Evolutionary conservation across 75 land plant genomes (phyloP).

Genomic region (Cupressus sempervirens): DNA sequence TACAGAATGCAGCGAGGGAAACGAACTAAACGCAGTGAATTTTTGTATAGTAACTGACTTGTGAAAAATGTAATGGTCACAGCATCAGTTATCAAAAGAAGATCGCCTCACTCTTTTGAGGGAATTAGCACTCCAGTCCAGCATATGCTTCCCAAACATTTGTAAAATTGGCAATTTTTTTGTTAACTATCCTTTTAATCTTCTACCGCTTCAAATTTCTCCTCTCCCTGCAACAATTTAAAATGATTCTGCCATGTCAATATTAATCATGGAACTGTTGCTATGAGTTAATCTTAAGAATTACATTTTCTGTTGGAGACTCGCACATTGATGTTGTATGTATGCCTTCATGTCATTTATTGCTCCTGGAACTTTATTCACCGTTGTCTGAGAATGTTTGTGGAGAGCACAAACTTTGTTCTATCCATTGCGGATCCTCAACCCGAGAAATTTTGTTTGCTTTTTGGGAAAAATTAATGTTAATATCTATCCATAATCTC

Average conservation of each 20-base stretch:
- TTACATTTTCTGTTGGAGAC: not conserved
- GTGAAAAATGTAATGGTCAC: too few species aligned
- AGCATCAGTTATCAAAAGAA: too few species aligned
- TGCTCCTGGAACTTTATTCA: not conserved
- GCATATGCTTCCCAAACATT: not conserved
- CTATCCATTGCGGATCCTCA: not conserved
- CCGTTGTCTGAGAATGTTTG: not conserved
- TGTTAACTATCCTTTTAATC: not conserved
- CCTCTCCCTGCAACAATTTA: not conserved
- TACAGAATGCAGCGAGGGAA: too few species aligned
- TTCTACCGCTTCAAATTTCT: not conserved
- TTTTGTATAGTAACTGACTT: too few species aligned
- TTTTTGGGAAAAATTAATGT: not conserved
- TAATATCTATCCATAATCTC: not conserved
- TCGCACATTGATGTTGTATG: not conserved
- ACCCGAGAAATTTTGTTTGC: not conserved
- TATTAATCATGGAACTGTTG: not conserved
- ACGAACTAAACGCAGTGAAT: too few species aligned
- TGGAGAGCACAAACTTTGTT: conserved; percentile 1
- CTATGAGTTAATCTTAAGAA: not conserved
- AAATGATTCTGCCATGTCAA: not conserved
- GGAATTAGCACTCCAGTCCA: conserved; percentile 1
- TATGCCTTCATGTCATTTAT: not conserved
- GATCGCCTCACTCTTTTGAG: conserved; percentile 4
- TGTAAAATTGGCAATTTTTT: not conserved